These are phyloP conservation scores for Bruguiera hainesii DNA, from an alignment of 441 rosid genomes.

Conservation along the genomic window DNA sequence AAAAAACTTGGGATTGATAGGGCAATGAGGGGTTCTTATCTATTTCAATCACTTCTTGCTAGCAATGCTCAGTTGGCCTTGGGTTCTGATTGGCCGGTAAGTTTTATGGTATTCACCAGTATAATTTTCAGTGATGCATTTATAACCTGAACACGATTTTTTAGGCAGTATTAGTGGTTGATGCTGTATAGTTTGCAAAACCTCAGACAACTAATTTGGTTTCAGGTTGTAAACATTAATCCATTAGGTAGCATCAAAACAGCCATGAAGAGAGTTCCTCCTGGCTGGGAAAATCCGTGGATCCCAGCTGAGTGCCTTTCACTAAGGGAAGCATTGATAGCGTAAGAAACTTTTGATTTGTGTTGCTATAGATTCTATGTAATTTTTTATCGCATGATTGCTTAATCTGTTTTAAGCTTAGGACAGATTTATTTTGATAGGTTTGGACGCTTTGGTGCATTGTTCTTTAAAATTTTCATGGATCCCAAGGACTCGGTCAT, in stretches of 20 bases:
- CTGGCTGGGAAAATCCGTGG: constrained; percentile 74
- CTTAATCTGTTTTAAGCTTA: not conserved
- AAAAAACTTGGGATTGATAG: constrained; percentile 80
- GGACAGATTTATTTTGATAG: no score
- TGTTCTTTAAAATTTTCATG: no score
- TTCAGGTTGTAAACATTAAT: constrained; percentile 63
- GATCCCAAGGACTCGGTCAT: no score
- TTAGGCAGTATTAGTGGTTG: not conserved
- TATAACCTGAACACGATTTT: not conserved
- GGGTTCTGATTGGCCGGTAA: constrained; percentile 98
- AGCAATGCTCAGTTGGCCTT: constrained; percentile 63
- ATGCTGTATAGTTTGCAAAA: constrained; percentile 2
- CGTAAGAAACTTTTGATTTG: constrained; percentile 42
- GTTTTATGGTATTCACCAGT: constrained; percentile 14
- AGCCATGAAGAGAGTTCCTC: constrained; percentile 73
- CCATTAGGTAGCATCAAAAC: constrained; percentile 66
- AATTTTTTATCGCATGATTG: not conserved
- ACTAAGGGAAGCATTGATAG: constrained; percentile 53
- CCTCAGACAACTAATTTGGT: constrained; percentile 12
- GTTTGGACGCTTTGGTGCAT: no score
- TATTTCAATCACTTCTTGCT: constrained; percentile 53
- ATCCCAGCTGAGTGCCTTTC: constrained; percentile 68
- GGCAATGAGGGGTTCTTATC: constrained; percentile 60
- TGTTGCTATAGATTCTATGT: constrained; percentile 6
- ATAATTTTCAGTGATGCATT: not conserved